Conservation (phyloP, 2,329 filamentous ascomycete genomes). For the Xylariaceae sp. region DNA sequence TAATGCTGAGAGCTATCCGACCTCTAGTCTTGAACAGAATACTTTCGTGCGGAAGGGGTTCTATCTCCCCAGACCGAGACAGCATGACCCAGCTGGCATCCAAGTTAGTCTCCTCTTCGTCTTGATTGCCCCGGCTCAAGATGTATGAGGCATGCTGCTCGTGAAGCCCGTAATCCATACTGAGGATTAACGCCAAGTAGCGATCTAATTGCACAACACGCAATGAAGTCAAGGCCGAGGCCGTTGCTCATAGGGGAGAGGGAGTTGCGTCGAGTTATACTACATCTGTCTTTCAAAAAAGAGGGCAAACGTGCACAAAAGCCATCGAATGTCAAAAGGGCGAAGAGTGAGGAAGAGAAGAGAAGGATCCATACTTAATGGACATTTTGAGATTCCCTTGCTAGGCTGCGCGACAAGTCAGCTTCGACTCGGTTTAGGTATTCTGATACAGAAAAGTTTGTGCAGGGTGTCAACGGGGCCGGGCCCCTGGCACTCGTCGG, state of each 20-base stretch:
- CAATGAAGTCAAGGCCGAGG: constrained; percentile 16
- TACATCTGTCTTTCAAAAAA: constrained; percentile 23
- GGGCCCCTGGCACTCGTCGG: constrained; percentile 37
- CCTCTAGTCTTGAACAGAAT: constrained; percentile 76
- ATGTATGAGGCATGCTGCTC: constrained; percentile 43
- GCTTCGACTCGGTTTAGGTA: constrained; percentile 17
- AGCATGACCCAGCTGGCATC: constrained; percentile 84
- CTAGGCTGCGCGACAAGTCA: constrained; percentile 32
- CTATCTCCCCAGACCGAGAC: constrained; percentile 66
- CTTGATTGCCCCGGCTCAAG: constrained; percentile 38
- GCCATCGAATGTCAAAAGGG: background rate
- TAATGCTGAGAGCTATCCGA: constrained; percentile 71
- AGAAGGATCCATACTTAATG: constrained; percentile 38
- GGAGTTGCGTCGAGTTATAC: constrained; percentile 18
- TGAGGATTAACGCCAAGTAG: constrained; percentile 16
- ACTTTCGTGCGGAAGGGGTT: constrained; percentile 79
- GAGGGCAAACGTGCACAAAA: constrained; percentile 5
- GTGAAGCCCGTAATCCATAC: constrained; percentile 38
- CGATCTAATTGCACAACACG: constrained; percentile 18
- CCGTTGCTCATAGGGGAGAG: constrained; percentile 17
- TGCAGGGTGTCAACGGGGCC: constrained; percentile 33
- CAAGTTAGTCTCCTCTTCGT: constrained; percentile 50
- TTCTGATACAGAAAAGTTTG: constrained; percentile 22
- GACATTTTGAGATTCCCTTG: constrained; percentile 36
- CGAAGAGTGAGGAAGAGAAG: constrained; percentile 16